Evolutionary conservation across 2,329 filamentous ascomycete genomes (phyloP).

Genomic region (Sphaerostilbella broomeana): DNA sequence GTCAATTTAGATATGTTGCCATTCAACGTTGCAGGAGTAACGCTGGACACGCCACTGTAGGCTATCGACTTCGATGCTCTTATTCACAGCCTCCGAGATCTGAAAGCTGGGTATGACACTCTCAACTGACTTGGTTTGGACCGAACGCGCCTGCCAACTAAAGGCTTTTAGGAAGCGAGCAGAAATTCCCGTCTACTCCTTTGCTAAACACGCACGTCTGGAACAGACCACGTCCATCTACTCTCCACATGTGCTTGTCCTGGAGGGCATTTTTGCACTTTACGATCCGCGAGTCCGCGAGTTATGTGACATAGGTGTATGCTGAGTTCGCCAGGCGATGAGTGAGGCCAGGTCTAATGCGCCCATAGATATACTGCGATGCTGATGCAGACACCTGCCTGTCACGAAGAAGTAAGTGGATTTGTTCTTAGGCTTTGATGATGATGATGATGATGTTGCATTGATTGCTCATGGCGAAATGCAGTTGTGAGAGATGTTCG

Average conservation of each 20-base stretch:
- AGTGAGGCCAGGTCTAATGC: conserved; percentile 3
- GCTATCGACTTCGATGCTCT: conserved; percentile 92
- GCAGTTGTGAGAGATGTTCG: conserved; percentile 81
- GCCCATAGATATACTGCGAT: conserved; percentile 82
- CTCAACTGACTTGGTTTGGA: too few relatives aligned
- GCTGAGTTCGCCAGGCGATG: conserved; percentile 12
- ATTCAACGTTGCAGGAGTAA: background rate
- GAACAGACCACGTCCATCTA: conserved; percentile 82
- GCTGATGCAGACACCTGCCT: conserved; percentile 92
- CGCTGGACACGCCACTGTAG: conserved; percentile 22
- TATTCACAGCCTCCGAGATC: conserved; percentile 68
- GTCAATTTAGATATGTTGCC: background rate
- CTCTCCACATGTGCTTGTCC: conserved; percentile 88
- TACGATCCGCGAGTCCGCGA: conserved; percentile 82
- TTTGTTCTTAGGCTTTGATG: too few relatives aligned
- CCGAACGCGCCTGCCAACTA: conserved; percentile 2
- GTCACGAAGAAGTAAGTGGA: conserved; percentile 67
- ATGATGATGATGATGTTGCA: background rate
- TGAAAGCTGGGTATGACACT: conserved; percentile 94
- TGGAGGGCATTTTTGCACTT: conserved; percentile 93
- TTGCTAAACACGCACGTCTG: conserved; percentile 78
- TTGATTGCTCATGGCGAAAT: conserved; percentile 7
- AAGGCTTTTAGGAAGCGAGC: conserved; percentile 60
- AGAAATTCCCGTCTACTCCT: conserved; percentile 92
- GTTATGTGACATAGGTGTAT: conserved; percentile 81